Evolutionary conservation across 805 yeast genomes (phyloP).

Genomic region (Isabelozyma rhagii): DNA sequence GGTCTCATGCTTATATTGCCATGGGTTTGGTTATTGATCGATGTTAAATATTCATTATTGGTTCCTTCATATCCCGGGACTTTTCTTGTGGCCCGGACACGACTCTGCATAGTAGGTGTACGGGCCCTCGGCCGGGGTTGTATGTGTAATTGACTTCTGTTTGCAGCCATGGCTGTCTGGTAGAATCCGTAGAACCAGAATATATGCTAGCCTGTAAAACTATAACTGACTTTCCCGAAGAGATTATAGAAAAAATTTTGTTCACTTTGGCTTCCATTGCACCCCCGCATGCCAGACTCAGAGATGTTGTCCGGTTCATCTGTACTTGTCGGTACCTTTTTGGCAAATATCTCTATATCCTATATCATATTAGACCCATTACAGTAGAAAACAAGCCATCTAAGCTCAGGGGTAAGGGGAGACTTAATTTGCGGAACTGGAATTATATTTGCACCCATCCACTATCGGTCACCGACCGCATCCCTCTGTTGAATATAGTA

Average conservation of each 20-base stretch:
- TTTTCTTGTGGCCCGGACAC: neutral
- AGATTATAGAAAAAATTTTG: conserved; percentile 7
- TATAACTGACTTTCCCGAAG: conserved; percentile 6
- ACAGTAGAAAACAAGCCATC: neutral
- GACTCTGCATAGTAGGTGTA: neutral
- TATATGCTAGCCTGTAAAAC: neutral
- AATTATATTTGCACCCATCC: neutral
- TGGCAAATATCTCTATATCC: conserved; percentile 5
- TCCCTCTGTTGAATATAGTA: neutral
- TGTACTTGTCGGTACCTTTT: conserved; percentile 9
- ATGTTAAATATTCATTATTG: neutral
- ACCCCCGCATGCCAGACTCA: neutral
- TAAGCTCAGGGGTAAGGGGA: neutral
- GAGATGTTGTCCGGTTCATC: conserved; percentile 5
- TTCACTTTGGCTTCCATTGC: conserved; percentile 1
- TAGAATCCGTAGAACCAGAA: too few species aligned
- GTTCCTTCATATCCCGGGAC: neutral
- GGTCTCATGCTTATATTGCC: conserved; percentile 25
- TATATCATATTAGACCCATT: conserved; percentile 8
- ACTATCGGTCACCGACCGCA: neutral
- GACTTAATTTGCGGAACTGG: neutral
- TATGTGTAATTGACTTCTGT: neutral
- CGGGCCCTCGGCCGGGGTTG: neutral
- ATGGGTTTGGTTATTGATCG: neutral
- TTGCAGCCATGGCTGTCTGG: neutral